Evolutionary conservation across 2,329 filamentous ascomycete species (phyloP).

Genomic region (Epichloe glyceriae): DNA sequence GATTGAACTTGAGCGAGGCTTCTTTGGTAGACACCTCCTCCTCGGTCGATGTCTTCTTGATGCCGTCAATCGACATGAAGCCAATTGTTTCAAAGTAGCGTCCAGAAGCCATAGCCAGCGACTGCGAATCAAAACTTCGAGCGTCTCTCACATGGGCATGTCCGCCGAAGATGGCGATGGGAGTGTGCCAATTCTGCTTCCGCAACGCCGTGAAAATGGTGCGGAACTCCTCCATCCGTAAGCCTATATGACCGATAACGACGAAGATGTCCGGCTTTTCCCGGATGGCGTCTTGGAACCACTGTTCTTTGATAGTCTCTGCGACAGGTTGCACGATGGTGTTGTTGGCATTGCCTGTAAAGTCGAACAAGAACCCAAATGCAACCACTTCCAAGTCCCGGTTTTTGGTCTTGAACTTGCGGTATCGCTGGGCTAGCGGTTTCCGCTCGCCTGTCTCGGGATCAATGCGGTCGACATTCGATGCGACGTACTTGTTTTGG

Average conservation of each 20-base stretch:
- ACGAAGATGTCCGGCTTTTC: slow-evolving; percentile 81
- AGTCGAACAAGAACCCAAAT: slow-evolving; percentile 93
- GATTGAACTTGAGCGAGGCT: slow-evolving; percentile 46
- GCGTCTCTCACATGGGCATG: slow-evolving; percentile 85
- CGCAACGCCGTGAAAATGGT: slow-evolving; percentile 69
- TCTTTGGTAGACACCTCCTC: slow-evolving; percentile 18
- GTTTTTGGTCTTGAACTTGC: slow-evolving; percentile 85
- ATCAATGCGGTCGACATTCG: slow-evolving; percentile 81
- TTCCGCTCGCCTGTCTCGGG: slow-evolving; percentile 55
- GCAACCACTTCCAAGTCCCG: slow-evolving; percentile 72
- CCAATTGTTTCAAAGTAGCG: slow-evolving; percentile 93
- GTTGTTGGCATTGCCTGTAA: slow-evolving; percentile 82
- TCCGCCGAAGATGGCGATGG: slow-evolving; percentile 85
- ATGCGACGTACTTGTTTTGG: slow-evolving; percentile 68
- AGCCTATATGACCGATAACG: slow-evolving; percentile 72
- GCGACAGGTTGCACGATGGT: slow-evolving; percentile 71
- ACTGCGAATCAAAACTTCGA: slow-evolving; percentile 61
- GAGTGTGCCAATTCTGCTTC: slow-evolving; percentile 61
- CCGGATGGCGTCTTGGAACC: slow-evolving; percentile 79
- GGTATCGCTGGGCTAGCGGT: slow-evolving; percentile 69
- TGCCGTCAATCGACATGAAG: slow-evolving; percentile 74
- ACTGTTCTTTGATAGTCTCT: slow-evolving; percentile 67
- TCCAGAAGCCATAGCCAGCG: slow-evolving; percentile 73
- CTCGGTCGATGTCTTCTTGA: slow-evolving; percentile 21
- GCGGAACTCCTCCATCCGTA: slow-evolving; percentile 68